Percentiles rank a stretch among this genome's conserved stretches.
Evolutionary conservation across 1,284 basidiomycete genomes (phyloP).

Genomic region (Ceratobasidium sp.): DNA sequence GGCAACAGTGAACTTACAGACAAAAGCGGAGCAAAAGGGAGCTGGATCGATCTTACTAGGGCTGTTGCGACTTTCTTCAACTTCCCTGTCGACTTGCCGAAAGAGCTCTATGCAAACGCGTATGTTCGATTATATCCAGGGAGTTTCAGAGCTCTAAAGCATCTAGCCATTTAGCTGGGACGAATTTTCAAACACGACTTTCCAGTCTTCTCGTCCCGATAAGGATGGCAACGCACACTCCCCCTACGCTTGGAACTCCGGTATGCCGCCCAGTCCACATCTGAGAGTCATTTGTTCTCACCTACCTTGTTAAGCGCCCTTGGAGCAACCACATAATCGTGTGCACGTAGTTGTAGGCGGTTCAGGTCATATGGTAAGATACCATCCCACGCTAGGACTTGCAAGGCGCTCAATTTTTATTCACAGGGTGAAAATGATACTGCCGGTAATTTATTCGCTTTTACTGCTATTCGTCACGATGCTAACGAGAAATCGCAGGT

Average conservation of each 20-base stretch:
- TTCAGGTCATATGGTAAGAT: conserved; percentile 42
- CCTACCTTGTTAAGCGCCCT: neutral
- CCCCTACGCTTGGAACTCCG: neutral
- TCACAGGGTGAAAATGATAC: conserved; percentile 18
- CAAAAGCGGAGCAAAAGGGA: neutral
- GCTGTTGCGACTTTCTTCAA: conserved; percentile 33
- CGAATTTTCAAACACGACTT: conserved; percentile 44
- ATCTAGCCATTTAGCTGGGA: conserved; percentile 37
- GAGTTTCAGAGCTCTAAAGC: too few species aligned
- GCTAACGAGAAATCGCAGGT: conserved; percentile 11
- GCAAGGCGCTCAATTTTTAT: neutral
- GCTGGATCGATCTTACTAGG: conserved; percentile 28
- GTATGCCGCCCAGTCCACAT: neutral
- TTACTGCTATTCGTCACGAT: neutral
- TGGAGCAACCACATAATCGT: conserved; percentile 44
- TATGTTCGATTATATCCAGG: too few species aligned
- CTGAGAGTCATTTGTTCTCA: neutral
- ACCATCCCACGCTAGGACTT: neutral
- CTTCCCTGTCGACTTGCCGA: conserved; percentile 8
- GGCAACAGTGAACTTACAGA: neutral
- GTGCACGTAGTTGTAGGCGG: conserved; percentile 43
- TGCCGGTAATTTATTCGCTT: neutral
- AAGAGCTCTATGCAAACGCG: conserved; percentile 23
- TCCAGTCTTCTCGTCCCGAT: conserved; percentile 29
- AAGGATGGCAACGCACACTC: conserved; percentile 6